Conservation (phyloP, 257 asterid species). For the Solanum rostratum region DNA sequence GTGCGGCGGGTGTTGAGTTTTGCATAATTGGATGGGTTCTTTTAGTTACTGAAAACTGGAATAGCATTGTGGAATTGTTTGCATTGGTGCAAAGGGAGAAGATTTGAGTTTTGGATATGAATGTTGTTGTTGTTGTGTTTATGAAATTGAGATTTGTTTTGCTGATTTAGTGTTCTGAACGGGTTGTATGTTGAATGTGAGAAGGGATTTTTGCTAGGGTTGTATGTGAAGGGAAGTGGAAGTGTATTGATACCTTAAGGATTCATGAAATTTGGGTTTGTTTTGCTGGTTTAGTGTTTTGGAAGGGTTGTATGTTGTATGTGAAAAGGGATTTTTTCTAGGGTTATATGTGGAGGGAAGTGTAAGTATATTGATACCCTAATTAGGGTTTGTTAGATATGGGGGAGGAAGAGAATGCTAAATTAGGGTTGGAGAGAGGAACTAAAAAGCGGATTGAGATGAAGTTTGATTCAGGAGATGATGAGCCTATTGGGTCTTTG, state of each 20-base stretch:
- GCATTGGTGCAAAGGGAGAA: not conserved
- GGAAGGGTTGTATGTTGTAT: not conserved
- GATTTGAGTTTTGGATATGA: not conserved
- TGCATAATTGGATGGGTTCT: not conserved
- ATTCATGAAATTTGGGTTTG: not conserved
- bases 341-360: not conserved
- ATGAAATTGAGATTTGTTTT: not conserved
- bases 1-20: not conserved
- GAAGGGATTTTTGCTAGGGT: not conserved
- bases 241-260: not conserved
- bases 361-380: not conserved
- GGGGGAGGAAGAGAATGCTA: not conserved
- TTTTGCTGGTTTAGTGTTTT: not conserved
- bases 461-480: slow-evolving; percentile 55
- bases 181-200: not conserved
- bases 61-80: not conserved
- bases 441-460: not conserved
- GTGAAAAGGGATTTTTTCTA: not conserved
- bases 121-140: not conserved
- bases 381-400: not conserved
- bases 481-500: slow-evolving; percentile 73
- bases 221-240: not conserved
- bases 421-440: not conserved
- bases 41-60: not conserved
- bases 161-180: not conserved